Evolutionary conservation across 768 basidiomycete species (phyloP), one percentile per base, ranked within the genome.

Genomic region (Boletus rubropictus): DNA sequence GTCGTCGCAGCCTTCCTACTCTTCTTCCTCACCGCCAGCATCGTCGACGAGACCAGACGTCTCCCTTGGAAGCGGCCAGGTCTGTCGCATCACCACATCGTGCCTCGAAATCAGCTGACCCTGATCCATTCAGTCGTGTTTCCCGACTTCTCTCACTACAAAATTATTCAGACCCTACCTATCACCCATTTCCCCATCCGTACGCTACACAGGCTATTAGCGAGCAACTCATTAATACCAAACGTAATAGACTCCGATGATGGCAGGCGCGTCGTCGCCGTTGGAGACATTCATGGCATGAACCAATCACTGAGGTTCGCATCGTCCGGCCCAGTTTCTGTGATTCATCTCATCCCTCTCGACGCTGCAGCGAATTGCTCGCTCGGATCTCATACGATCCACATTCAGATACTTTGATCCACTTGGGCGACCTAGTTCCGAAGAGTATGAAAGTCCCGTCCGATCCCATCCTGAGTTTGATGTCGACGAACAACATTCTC

Each of bases 241-340:
- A 25, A 28, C 28, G 1, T 9, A 11, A 10, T 40, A 86, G 86
- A 75, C 48, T 70, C 77, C 12, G 63, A 73, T 3, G 57, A 75
- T 4, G 48, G 67, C 22, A 71, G 64, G 52, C 80, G 90, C 14
- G 70, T 86, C 22, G 79, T 97, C 35, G 67, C 91, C 50, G 70
- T 96, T 11, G 94, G 93, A 7, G 94, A 97, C 57, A 74, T 96
- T 7, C 94, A 97, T 71, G 90, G 89, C 38, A 89, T 85, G 79
- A 73, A 77, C 43, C 61, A 72, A 6, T 76, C 82, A 0, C 66
- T 96, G 4, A 70, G 78, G 88, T 90, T 44, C 47, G 84, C 67
- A 11, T 28, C 24, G 21, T 21, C 24, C 10, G 12, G 15, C 42
- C 14, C 15, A n/a, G 18, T 20, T 28, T 4, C 11, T 25, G 4